Evolutionary conservation across 352 stramenopile species (phyloP).

Genomic region (Thalassiosira mediterranea): DNA sequence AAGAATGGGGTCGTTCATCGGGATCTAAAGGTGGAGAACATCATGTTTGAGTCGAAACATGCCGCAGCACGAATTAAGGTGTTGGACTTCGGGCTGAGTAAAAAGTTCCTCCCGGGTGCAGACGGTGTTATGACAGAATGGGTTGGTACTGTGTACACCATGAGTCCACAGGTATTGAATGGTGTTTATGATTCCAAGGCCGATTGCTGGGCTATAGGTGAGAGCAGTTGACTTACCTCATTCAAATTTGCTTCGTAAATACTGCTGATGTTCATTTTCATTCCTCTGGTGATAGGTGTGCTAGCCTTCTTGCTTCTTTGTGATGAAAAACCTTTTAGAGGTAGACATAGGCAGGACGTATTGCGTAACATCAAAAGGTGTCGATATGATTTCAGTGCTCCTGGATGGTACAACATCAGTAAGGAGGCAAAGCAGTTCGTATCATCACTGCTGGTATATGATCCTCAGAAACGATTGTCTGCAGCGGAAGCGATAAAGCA

Average conservation of each 20-base stretch:
- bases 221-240: background rate
- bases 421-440: slow-evolving; percentile 94
- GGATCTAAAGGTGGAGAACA: slow-evolving; percentile 82
- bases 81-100: slow-evolving; percentile 85
- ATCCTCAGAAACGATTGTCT: slow-evolving; percentile 87
- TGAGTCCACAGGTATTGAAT: slow-evolving; percentile 53
- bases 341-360: slow-evolving; percentile 56
- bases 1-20: slow-evolving; percentile 65
- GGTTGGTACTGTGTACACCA: slow-evolving; percentile 78
- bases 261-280: slow-evolving; percentile 43
- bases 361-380: slow-evolving; percentile 67
- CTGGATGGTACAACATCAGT: slow-evolving; percentile 92
- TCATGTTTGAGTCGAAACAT: slow-evolving; percentile 76
- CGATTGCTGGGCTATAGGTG: slow-evolving; percentile 61
- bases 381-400: slow-evolving; percentile 87
- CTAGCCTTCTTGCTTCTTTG: slow-evolving; percentile 83
- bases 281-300: slow-evolving; percentile 64
- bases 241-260: background rate
- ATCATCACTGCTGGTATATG: slow-evolving; percentile 89
- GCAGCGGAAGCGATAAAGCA: slow-evolving; percentile 85
- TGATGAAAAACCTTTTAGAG: slow-evolving; percentile 77
- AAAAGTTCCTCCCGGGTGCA: slow-evolving; percentile 63
- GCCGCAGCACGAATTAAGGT: slow-evolving; percentile 68
- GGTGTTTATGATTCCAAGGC: slow-evolving; percentile 62
- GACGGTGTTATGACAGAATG: slow-evolving; percentile 62